A percentile compares a stretch with the other conserved stretches of the same genome.
Conservation (phyloP, 495 filamentous ascomycete genomes). For the Elaphomyces granulatus region DNA sequence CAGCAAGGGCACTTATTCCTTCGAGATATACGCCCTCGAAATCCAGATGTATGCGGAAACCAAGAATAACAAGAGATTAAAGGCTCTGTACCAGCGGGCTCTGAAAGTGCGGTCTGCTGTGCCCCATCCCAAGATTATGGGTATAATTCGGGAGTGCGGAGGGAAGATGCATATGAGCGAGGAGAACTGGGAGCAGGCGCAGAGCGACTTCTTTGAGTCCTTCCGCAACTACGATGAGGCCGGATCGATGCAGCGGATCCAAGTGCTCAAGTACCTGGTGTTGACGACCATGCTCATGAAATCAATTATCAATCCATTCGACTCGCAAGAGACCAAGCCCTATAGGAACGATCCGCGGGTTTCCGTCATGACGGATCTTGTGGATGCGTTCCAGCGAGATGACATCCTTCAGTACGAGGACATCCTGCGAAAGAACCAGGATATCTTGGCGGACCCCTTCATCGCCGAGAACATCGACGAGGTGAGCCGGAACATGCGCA, state of each 20-base stretch:
- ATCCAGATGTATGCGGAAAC: conserved; percentile 98
- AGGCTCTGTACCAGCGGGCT: conserved; percentile 80
- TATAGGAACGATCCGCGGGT: conserved; percentile 94
- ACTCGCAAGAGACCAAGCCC: conserved; percentile 98
- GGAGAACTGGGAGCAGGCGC: conserved; percentile 96
- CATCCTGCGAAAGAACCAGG: conserved; percentile 74
- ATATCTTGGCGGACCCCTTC: conserved; percentile 83
- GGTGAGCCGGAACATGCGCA: conserved; percentile 95
- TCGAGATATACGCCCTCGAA: conserved; percentile 93
- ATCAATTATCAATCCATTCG: conserved; percentile 98
- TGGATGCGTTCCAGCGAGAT: conserved; percentile 91
- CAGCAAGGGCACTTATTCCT: conserved; percentile 88
- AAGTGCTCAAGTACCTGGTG: conserved; percentile 94
- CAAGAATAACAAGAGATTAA: conserved; percentile 92
- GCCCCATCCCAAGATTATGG: conserved; percentile 97
- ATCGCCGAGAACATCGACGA: conserved; percentile 99
- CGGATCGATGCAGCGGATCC: conserved; percentile 87
- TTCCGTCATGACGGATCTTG: conserved; percentile 89
- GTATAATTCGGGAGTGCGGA: conserved; percentile 94
- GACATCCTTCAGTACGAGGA: conserved; percentile 86
- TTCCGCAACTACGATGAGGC: conserved; percentile 99
- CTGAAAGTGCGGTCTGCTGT: conserved; percentile 87
- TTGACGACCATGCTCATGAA: conserved; percentile 98
- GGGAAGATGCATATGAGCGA: conserved; percentile 99
- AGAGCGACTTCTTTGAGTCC: conserved; percentile 95